Evolutionary conservation across 768 basidiomycete species (phyloP).

Genomic region (Butyriboletus loyo): DNA sequence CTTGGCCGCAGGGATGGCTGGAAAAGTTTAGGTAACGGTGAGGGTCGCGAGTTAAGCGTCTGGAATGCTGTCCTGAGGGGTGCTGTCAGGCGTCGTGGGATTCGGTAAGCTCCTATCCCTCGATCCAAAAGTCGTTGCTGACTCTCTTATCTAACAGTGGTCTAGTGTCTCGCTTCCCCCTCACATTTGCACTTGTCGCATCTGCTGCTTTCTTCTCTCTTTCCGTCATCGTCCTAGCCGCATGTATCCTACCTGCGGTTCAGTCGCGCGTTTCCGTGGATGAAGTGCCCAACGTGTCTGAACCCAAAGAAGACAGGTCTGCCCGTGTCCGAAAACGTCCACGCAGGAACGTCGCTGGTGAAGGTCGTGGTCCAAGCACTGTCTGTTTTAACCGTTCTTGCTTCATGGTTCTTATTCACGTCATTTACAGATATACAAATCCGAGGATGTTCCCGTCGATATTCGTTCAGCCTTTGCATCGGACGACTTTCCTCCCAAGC

Average conservation of each 20-base stretch:
- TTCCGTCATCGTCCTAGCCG: constrained; percentile 43
- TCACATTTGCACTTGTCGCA: constrained; percentile 49
- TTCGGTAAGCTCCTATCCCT: constrained; percentile 50
- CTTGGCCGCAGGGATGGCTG: constrained; percentile 74
- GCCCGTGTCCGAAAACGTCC: constrained; percentile 26
- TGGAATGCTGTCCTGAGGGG: constrained; percentile 60
- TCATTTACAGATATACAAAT: constrained; percentile 23
- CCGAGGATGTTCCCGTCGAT: constrained; percentile 26
- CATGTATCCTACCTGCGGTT: constrained; percentile 50
- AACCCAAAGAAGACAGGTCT: constrained; percentile 21
- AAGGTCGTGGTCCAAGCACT: constrained; percentile 20
- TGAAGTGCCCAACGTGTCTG: constrained; percentile 5
- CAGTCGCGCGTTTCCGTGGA: constrained; percentile 24
- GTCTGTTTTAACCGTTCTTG: constrained; percentile 17
- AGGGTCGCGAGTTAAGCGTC: constrained; percentile 73
- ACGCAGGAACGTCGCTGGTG: constrained; percentile 21
- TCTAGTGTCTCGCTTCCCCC: constrained; percentile 65
- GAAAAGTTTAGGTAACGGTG: constrained; percentile 63
- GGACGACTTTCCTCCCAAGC: constrained; percentile 37
- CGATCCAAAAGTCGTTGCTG: background rate
- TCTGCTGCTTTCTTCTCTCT: constrained; percentile 47
- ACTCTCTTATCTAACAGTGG: constrained; percentile 43
- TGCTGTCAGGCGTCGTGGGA: constrained; percentile 59
- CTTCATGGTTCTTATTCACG: constrained; percentile 6
- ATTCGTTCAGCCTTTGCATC: constrained; percentile 30